Evolutionary conservation across 164 flowering plant genomes (phyloP), one percentile per base, ranked within the genome.

Genomic region (Vitis rotundifolia): DNA sequence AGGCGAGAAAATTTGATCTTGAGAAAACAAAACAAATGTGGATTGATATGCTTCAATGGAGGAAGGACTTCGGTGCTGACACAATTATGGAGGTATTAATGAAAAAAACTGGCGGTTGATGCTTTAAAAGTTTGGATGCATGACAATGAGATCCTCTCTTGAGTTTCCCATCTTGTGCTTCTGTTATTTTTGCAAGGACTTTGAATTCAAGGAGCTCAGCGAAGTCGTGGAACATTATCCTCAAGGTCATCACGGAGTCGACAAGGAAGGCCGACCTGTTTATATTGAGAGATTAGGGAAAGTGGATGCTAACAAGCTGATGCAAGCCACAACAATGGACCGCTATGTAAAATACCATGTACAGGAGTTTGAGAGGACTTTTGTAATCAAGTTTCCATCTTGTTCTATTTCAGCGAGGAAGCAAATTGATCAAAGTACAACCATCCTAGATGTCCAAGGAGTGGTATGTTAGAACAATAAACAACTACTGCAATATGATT

Each of bases 171-270:
- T 56, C 14, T 64, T 19, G n/a, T 18, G 60, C 57, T 52, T 63
- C 22, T 13, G 54, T 14, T 26, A 22, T 15, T 70, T 66, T 2
- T 57, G 11, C 9, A 49, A 85, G 89, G 87, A 83, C 28, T 86
- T 86, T 70, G 87, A 83, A 0, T 86, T 81, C 69, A 56, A 73
- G 59, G 89, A 86, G 70, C 8, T 71, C 9, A 60, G 61, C 67
- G 81, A 83, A 75, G 89, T 86, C 51, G 18, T 75, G 59, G 51
- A 81, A 52, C 67, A 81, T 53, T 86, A 86, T 73, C 89, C 89
- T 49, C 89, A 86, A 72, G 89, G 89, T 15, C 73, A 86, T 74
- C 89, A 86, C 67, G 89, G 89, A n/a, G 83, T 86, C 8, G 89
- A 86, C 66, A 86, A 83, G 71, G 89, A 86, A 10, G 89, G 89